Percentiles rank a stretch among this genome's conserved stretches.
Conservation (phyloP, 257 asterid genomes). For the Nyctanthes arbortristis region DNA sequence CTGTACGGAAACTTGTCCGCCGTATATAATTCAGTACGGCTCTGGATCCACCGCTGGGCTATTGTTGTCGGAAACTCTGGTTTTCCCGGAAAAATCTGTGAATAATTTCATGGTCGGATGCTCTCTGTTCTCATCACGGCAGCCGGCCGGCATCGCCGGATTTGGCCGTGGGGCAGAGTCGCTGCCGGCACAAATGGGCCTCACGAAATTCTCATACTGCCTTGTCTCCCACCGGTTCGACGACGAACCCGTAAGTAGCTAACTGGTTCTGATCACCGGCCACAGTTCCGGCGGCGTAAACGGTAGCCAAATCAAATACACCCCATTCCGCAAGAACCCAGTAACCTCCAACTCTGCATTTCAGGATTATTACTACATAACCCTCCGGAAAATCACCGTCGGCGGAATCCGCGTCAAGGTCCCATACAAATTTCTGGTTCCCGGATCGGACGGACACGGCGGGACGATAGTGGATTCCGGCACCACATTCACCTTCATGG, state of each 20-base stretch:
- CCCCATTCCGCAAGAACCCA: constrained; percentile 44
- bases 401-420: constrained; percentile 47
- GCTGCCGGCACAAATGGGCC: constrained; percentile 45
- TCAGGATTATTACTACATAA: constrained; percentile 44
- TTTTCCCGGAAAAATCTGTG: constrained; percentile 23
- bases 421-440: constrained; percentile 40
- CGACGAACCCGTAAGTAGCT: constrained; percentile 40
- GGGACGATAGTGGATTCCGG: constrained; percentile 67
- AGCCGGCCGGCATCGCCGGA: constrained; percentile 56
- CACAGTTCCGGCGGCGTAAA: constrained; percentile 5
- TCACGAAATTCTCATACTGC: constrained; percentile 54
- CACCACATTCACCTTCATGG: constrained; percentile 50
- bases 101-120: constrained; percentile 47
- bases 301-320: constrained; percentile 24
- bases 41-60: constrained; percentile 54
- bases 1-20: constrained; percentile 44
- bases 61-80: constrained; percentile 36
- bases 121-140: constrained; percentile 35
- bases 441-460: constrained; percentile 48
- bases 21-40: constrained; percentile 43
- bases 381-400: constrained; percentile 44
- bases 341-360: constrained; percentile 25
- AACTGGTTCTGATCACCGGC: constrained; percentile 29
- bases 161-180: constrained; percentile 62
- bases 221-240: constrained; percentile 52